Evolutionary conservation across 2,329 filamentous ascomycete species (phyloP), one percentile per base, ranked within the genome.

Genomic region (Pseudocercospora cruenta): DNA sequence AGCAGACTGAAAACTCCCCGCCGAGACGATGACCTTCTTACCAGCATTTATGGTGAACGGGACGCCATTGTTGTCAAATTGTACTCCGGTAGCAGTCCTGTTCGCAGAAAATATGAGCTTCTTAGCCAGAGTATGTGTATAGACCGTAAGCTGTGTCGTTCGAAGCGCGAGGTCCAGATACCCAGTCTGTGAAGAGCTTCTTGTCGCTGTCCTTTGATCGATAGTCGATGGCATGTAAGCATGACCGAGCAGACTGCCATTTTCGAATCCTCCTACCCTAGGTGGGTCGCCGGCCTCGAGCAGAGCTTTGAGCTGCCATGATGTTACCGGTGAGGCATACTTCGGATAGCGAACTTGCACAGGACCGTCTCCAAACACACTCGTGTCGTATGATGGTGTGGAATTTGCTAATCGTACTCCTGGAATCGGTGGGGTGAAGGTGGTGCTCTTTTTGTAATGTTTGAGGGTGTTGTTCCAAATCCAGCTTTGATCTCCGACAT

Each of bases 401-500:
- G 43, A 47, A 10, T 47, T 47, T 8, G 43, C n/a, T 1, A 47
- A 7, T 7, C 43, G 43, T 2, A 47, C 21, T n/a, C 43, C 43
- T n/a, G 43, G 43, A 2, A 19, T 7, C 9, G 43, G 43, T 10
- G 16, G 60, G 10, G 71, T 72, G 31, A 72, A 67, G 19, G 66
- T 64, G 2, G 69, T n/a, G 28, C 62, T 67, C 28, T 66, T 63
- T 57, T 74, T 16, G 68, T 71, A 72, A 59, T 67, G 71, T 55
- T 68, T 62, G 64, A 76, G 49, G 43, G 76, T 45, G 54, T 75
- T 72, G 51, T 69, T 65, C 53, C 72, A 78, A 3, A 65, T 67
- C 45, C 76, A 76, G 55, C 75, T 67, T 33, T 76, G 39, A 57
- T 80, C 79, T 3, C 69, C 76, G 6, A 80, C 77, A 33, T 73